Conservation (phyloP, 1,139 yeast species). For the Taphrina betulina region DNA sequence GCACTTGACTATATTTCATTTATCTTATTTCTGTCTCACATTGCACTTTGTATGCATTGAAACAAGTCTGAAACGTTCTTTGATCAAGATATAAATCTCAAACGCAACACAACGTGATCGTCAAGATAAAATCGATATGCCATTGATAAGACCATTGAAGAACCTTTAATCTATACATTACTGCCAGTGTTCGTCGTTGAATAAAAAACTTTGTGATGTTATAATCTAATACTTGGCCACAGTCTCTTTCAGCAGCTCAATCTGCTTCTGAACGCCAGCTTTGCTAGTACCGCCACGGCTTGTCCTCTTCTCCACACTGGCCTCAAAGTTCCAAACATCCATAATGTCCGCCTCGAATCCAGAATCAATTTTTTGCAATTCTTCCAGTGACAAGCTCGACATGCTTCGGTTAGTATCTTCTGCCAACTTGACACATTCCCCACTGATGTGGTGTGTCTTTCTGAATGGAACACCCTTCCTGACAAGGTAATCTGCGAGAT, state of each 20-base stretch:
- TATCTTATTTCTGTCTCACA: no score
- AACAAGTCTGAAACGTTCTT: no score
- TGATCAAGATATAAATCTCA: no score
- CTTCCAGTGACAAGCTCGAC: conserved; percentile 72
- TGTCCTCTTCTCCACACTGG: conserved; percentile 91
- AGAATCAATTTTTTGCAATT: conserved; percentile 71
- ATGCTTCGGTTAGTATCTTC: conserved; percentile 76
- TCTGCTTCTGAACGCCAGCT: conserved; percentile 77
- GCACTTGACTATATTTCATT: no score
- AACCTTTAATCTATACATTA: no score
- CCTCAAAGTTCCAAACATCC: conserved; percentile 84
- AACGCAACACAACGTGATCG: no score
- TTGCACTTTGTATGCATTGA: no score
- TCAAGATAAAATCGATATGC: no score
- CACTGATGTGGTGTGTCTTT: conserved; percentile 97
- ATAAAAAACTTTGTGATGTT: no score
- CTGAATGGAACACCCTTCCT: conserved; percentile 98
- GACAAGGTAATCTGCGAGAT: conserved; percentile 93
- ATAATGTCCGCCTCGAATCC: conserved; percentile 80
- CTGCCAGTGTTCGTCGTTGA: no score
- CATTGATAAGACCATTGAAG: no score
- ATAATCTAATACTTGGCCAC: no score
- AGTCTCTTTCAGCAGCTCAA: conserved; percentile 48
- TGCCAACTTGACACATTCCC: conserved; percentile 91
- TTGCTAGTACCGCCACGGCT: conserved; percentile 98